Base-by-base conservation (phyloP, 768 basidiomycete species). In the Russula sp. region DNA sequence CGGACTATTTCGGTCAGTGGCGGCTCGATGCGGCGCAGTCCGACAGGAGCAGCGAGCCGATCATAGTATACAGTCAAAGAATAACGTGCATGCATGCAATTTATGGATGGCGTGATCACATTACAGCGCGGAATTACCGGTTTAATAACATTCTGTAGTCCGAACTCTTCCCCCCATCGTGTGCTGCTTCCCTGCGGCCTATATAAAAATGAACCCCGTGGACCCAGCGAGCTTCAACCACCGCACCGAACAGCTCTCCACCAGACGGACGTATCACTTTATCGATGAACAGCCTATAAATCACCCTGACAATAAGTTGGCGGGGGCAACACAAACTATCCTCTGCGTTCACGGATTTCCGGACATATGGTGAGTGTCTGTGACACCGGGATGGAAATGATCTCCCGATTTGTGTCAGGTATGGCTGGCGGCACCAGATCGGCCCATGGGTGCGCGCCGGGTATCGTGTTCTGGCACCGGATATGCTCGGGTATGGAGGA, bases 271-370 rank as follows among this genome's bases (percentile, higher is more conserved):
- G 8, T 90, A 90, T 69, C 87, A 89, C 68, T 89, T 88, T 73
- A 78, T 90, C 64, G 89, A 91, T 72, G 83, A 90, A 73, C 66
- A 77, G n/a, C 87, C 88, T 6, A 66, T 61, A 18, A 64, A 74
- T 49, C 78, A 80, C 66, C 48, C 26, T 46, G 73, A 80, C 66
- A 73, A 77, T 16, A 71, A 75, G 34, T 70, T 75, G 22, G 78
- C 76, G 14, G 26, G 26, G 11, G 54, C 14, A 7, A 30, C 18
- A 8, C 76, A 76, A 1, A 85, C 89, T 2, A 66, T 92, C 8
- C 78, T 92, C n/a, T 88, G 87, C 71, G 66, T 92, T 20, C 91
- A 93, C 71, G 90, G 91, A 1, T 92, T 92, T 72, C 90, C 91
- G 16, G 91, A 92, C 71, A 72, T 78, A 38, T 80, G 79, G 80